A percentile compares a stretch with the other conserved stretches of the same genome.
Conservation (phyloP, 495 filamentous ascomycete genomes). For the Penicillium coffeae region DNA sequence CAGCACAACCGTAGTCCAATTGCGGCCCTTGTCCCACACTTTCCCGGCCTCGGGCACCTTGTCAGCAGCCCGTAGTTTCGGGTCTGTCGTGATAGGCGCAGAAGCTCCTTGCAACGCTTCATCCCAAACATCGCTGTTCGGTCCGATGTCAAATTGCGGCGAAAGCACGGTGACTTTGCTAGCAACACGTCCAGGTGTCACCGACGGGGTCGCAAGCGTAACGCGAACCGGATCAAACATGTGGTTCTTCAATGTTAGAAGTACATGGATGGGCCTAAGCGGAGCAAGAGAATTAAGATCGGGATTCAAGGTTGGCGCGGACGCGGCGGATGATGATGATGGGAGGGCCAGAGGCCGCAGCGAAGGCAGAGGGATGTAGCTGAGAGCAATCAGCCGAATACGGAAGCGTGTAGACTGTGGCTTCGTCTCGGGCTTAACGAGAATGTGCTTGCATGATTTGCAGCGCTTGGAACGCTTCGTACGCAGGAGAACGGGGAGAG, state of each 20-base stretch:
- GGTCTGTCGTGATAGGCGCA: conserved; percentile 33
- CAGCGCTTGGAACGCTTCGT: conserved; percentile 94
- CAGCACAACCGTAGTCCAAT: conserved; percentile 88
- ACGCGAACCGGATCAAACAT: conserved; percentile 87
- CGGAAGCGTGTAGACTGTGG: conserved; percentile 79
- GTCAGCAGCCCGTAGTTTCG: conserved; percentile 37
- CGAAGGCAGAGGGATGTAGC: conserved; percentile 77
- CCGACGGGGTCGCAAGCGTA: conserved; percentile 78
- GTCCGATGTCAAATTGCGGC: conserved; percentile 90
- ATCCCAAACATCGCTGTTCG: conserved; percentile 94
- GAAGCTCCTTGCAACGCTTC: conserved; percentile 64
- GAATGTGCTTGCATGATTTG: conserved; percentile 86
- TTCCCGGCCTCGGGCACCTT: conserved; percentile 83
- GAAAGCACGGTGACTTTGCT: conserved; percentile 88
- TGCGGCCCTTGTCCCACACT: conserved; percentile 91
- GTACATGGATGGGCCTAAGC: conserved; percentile 68
- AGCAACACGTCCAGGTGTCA: conserved; percentile 71
- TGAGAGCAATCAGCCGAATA: conserved; percentile 82
- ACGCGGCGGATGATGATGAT: conserved; percentile 20
- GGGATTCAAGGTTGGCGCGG: conserved; percentile 21
- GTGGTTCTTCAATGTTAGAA: conserved; percentile 88
- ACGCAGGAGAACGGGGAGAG: conserved; percentile 73
- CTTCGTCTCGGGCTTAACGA: conserved; percentile 91
- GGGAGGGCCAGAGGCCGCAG: conserved; percentile 59
- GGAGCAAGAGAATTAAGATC: conserved; percentile 56